Percentiles rank a stretch among this genome's conserved stretches.
phyloP scores from a whole-genome alignment of 2,329 filamentous ascomycete species.

The Aspergillaceae sp. region DNA sequence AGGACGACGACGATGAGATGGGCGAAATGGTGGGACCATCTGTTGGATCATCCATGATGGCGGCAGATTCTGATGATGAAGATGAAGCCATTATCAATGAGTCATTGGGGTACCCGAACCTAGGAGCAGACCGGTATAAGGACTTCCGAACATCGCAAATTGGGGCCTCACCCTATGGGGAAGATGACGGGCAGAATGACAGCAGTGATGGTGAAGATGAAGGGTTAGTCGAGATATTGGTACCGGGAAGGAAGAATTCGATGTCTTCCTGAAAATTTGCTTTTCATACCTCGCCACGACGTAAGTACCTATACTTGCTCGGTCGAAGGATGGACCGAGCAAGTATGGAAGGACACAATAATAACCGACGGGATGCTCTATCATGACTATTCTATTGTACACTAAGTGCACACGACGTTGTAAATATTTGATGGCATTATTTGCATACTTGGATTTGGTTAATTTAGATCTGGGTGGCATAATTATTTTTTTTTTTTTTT shows the following conservation, averaged over 20 bases:
- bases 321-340: too few species aligned
- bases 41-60: constrained; percentile 39
- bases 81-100: constrained; percentile 51
- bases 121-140: constrained; percentile 15
- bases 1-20: constrained; percentile 45
- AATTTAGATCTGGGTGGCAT: not conserved
- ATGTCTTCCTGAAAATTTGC: constrained; percentile 3
- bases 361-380: not conserved
- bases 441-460: not conserved
- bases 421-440: not conserved
- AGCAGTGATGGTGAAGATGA: constrained; percentile 37
- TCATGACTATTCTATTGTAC: not conserved
- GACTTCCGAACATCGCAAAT: constrained; percentile 35
- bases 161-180: constrained; percentile 25
- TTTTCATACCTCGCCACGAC: too few species aligned
- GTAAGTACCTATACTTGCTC: too few species aligned
- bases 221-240: constrained; percentile 38
- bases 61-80: constrained; percentile 39
- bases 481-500: not conserved
- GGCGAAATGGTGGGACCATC: constrained; percentile 40
- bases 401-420: not conserved
- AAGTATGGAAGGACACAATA: too few species aligned
- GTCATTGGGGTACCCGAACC: constrained; percentile 60
- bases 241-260: constrained; percentile 33
- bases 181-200: constrained; percentile 33